Evolutionary conservation across 768 basidiomycete species (phyloP), one percentile per base, ranked within the genome.

Genomic region (Leccinellum luteum): DNA sequence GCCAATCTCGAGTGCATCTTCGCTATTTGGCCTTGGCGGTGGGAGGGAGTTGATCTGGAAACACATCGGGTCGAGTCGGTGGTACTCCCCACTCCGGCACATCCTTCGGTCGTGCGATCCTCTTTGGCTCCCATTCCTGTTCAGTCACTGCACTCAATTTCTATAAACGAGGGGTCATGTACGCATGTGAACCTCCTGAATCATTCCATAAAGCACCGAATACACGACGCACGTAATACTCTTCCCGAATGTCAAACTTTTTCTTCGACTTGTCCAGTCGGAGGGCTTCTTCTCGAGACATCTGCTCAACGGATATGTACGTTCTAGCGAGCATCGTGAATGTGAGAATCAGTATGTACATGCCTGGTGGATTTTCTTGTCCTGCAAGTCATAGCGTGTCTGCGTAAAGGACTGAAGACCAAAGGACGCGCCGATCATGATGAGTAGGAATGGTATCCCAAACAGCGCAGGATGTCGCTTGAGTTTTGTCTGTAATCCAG

Each of bases 1-100:
- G 50, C 27, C 9, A 15, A 44, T 10, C n/a, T n/a, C 3, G 4
- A 9, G 14, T 17, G 12, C 27, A 9, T 9, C 30, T 31, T 65
- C 60, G 55, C 30, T 15, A 21, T n/a, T 48, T 57, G 23, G 54
- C 10, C 19, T 55, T 52, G 41, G 41, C 41, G 17, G 23, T 23
- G 17, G 43, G 34, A 5, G 65, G 55, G 8, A 69, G 54, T 21
- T 68, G 66, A 19, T 68, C 58, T 1, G 67, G 67, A 13, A 68
- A 68, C 23, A 68, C 53, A 17, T 68, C 67, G 6, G 45, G 61
- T 55, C 67, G 68, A 27, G 82, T 75, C 3, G 92, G 90, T 19
- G 90, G 83, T 23, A 91, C 86, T 55, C 94, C 95, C 95, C 93
- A 96, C 69, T 96, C 94, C 1, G 92, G 92, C n/a, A 92, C 74